A percentile compares a stretch with the other conserved stretches of the same genome.
Evolutionary conservation across 148 eudicot genomes (phyloP).

Genomic region (Vaccinium myrtillus): DNA sequence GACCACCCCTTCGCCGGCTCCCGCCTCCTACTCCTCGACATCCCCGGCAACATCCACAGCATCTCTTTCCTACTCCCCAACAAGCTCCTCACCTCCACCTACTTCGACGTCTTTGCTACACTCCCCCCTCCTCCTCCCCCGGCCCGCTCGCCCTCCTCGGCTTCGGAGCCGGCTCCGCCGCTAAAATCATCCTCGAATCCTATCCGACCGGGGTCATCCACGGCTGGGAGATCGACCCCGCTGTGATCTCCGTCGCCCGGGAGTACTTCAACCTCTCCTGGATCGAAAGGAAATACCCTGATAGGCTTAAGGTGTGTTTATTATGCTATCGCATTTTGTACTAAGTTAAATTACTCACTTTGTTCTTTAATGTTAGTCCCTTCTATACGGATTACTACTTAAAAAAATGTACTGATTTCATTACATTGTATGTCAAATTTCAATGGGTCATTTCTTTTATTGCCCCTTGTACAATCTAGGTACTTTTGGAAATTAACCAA

Average conservation of each 20-base stretch:
- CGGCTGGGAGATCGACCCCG: conserved; percentile 88
- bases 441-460: too few relatives aligned
- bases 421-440: too few relatives aligned
- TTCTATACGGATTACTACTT: too few relatives aligned
- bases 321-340: too few relatives aligned
- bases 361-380: too few relatives aligned
- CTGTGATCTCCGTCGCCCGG: conserved; percentile 64
- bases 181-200: conserved; percentile 46
- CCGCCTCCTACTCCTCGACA: conserved; percentile 71
- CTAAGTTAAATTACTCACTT: too few relatives aligned
- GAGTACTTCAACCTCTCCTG: conserved; percentile 54
- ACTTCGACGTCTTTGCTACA: conserved; percentile 85
- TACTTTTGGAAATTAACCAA: too few relatives aligned
- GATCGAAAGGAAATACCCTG: conserved; percentile 41
- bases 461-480: too few relatives aligned
- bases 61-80: conserved; percentile 39
- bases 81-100: conserved; percentile 54
- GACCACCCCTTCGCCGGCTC: conserved; percentile 85
- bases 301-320: conserved; percentile 37
- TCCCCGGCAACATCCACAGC: conserved; percentile 86
- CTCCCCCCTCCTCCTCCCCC: conserved; percentile 73
- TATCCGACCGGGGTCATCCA: conserved; percentile 58
- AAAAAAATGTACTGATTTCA: too few relatives aligned
- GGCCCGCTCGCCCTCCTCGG: conserved; percentile 80
- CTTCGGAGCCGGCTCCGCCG: conserved; percentile 87